Conservation (phyloP, 345 rosid genomes). For the Pistacia integerrima region DNA sequence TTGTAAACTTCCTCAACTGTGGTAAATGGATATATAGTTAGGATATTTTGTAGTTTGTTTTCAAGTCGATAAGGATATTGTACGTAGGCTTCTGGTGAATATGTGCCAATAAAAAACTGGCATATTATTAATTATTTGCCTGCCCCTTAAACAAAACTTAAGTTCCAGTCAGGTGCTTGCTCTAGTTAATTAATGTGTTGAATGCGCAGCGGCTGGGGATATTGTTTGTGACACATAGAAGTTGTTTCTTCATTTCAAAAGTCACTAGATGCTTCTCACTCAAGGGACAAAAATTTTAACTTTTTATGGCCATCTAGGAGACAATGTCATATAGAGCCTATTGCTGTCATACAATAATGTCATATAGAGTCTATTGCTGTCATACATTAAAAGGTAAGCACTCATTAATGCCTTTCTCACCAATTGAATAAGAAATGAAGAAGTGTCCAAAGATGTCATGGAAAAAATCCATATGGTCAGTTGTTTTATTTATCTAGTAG, state of each 20-base stretch:
- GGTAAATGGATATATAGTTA: slow-evolving; percentile 2
- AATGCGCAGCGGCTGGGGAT: neutral
- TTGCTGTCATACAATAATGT: neutral
- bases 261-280: neutral
- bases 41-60: neutral
- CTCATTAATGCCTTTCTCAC: neutral
- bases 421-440: neutral
- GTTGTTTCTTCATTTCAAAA: neutral
- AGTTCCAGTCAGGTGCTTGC: neutral
- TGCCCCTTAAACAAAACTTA: neutral
- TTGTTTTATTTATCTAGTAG: neutral
- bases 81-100: neutral
- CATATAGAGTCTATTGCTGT: neutral
- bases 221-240: neutral
- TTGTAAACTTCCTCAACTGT: neutral
- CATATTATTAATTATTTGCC: neutral
- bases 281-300: slow-evolving; percentile 13
- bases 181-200: neutral
- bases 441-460: slow-evolving; percentile 12
- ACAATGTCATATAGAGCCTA: neutral
- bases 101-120: neutral
- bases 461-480: neutral
- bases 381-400: neutral
- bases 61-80: no score
- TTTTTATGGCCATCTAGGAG: slow-evolving; percentile 2